Evolutionary conservation across 1,284 basidiomycete genomes (phyloP).

Genomic region (Peniophora sp.): DNA sequence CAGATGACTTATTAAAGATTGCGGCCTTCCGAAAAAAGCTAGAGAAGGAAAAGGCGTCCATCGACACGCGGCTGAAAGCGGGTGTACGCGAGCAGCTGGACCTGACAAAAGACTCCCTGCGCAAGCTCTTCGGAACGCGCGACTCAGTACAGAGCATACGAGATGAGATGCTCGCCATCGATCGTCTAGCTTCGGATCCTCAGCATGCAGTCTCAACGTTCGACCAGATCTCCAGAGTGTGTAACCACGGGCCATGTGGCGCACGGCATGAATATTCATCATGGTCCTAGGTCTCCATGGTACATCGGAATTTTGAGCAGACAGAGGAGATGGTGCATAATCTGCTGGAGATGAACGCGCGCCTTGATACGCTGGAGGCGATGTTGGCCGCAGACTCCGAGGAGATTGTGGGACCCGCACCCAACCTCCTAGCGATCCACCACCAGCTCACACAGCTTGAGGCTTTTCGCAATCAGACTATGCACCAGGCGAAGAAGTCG

Average conservation of each 20-base stretch:
- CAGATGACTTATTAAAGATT: slow-evolving; percentile 91
- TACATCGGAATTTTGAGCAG: slow-evolving; percentile 92
- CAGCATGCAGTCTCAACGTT: slow-evolving; percentile 71
- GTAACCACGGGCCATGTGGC: slow-evolving; percentile 20
- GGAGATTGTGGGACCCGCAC: slow-evolving; percentile 75
- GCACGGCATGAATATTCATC: slow-evolving; percentile 6
- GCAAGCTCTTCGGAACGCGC: slow-evolving; percentile 78
- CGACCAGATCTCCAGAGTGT: slow-evolving; percentile 86
- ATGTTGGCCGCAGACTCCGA: slow-evolving; percentile 72
- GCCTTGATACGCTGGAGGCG: slow-evolving; percentile 72
- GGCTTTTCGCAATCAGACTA: slow-evolving; percentile 86
- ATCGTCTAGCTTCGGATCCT: slow-evolving; percentile 73
- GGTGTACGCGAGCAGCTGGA: slow-evolving; percentile 94
- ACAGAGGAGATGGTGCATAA: slow-evolving; percentile 95
- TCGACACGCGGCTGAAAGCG: slow-evolving; percentile 86
- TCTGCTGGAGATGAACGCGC: slow-evolving; percentile 81
- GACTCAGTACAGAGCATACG: slow-evolving; percentile 81
- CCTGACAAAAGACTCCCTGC: slow-evolving; percentile 83
- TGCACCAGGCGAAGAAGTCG: slow-evolving; percentile 86
- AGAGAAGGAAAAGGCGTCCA: slow-evolving; percentile 94
- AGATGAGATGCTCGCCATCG: slow-evolving; percentile 88
- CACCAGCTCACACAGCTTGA: slow-evolving; percentile 88
- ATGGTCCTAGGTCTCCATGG: slow-evolving; percentile 75
- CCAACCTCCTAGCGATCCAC: slow-evolving; percentile 87
- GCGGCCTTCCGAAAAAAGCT: slow-evolving; percentile 88